Evolutionary conservation across 2,329 filamentous ascomycete genomes (phyloP), one percentile per base, ranked within the genome.

Genomic region (Exophiala sp.): DNA sequence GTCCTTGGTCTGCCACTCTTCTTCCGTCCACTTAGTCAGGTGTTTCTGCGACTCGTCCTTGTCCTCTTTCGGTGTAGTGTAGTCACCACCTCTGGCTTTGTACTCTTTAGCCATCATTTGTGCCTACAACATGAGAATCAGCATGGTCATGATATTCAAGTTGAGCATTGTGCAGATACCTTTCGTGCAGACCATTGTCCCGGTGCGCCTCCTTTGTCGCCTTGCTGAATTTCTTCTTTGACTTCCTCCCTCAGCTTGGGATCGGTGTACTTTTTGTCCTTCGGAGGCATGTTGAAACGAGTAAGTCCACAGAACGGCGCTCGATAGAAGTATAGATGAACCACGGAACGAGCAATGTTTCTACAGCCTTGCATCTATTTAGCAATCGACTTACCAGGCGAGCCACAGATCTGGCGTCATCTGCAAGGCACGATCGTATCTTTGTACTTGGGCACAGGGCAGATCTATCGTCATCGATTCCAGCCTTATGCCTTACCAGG

Each of bases 1-100:
- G 43, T 78, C 74, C 53, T 76, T 77, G 0, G 74, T 77, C 65
- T 77, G 74, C 74, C 75, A 77, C 4, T 78, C 71, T 50, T 78
- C 75, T n/a, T 76, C 66, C 0, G 65, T 68, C 75, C 76, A 78
- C 14, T 76, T 67, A 5, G 69, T 67, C 1, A 78, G 65, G 44
- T 75, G 65, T 62, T 75, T 71, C 49, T 77, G 74, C 3, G 69
- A 69, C 20, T 75, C 65, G 54, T 75, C 71, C 53, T 76, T 69
- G n/a, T 68, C 65, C 41, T 71, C 66, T 52, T 78, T 75, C 43
- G 71, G 69, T 2, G 71, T 76, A 5, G 68, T 78, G 62, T 78
- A 77, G 21, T 64, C 68, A 5, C 75, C 75, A 5, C 73, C 72
- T 14, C 74, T 72, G 52, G 73, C 75, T 63, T 78, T 78, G 62